Percentiles rank a stretch among this genome's conserved stretches.
Evolutionary conservation across 2,329 filamentous ascomycete species (phyloP).

Genomic region (Pseudohalonectria lignicola): DNA sequence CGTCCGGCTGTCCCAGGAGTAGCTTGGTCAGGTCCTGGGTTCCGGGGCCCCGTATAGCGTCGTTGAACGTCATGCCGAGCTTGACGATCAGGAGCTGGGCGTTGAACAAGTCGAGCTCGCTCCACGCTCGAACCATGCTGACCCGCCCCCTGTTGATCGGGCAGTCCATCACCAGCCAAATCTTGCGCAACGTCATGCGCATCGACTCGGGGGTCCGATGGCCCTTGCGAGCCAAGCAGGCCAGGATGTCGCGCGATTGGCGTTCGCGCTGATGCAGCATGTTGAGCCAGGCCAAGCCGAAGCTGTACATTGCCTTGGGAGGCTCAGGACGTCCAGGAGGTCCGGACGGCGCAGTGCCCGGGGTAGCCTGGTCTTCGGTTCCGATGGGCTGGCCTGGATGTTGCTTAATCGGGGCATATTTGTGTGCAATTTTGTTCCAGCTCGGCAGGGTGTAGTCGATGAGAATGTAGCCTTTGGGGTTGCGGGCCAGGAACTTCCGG

Average conservation of each 20-base stretch:
- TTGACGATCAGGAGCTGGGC: conserved; percentile 59
- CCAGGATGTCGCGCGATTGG: conserved; percentile 50
- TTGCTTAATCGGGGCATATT: background rate
- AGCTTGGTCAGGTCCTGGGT: conserved; percentile 33
- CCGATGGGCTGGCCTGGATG: background rate
- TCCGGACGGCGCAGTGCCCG: too few species aligned
- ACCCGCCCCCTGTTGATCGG: conserved; percentile 43
- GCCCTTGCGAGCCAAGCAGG: conserved; percentile 44
- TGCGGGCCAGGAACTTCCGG: conserved; percentile 40
- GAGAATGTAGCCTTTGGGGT: conserved; percentile 41
- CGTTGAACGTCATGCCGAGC: conserved; percentile 57
- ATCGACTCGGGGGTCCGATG: conserved; percentile 36
- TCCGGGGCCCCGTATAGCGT: conserved; percentile 44
- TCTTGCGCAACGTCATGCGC: conserved; percentile 30
- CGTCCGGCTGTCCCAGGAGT: conserved; percentile 45
- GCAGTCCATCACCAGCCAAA: conserved; percentile 66
- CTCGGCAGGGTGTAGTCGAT: conserved; percentile 12
- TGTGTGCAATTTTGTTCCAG: too few species aligned
- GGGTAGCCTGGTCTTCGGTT: too few species aligned
- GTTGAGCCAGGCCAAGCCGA: conserved; percentile 50
- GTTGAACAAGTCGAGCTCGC: conserved; percentile 47
- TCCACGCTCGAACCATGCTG: conserved; percentile 47
- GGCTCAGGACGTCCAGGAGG: too few species aligned
- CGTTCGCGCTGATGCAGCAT: conserved; percentile 52
- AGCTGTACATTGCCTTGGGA: background rate